Base-by-base conservation (phyloP, 2,329 filamentous ascomycete genomes). In the Hypoxylon sp. region DNA sequence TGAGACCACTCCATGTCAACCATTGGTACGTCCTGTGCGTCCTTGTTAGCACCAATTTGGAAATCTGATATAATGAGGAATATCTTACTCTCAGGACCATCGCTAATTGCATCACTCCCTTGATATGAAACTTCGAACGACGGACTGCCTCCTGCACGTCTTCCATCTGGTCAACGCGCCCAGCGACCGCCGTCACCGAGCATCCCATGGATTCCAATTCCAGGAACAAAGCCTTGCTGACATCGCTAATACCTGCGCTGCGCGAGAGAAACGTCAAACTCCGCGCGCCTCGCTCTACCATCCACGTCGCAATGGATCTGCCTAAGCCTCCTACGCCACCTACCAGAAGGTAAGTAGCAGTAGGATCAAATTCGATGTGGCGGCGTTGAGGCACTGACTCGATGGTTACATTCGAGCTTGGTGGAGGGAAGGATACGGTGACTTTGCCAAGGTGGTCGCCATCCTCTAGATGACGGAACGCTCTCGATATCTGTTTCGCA, bases 401-500 rank as follows among this genome's bases (percentile, higher is more conserved):
- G 22, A 67, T 54, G 14, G 39, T n/a, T 19, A 35, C 11, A 9
- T 48, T 46, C 1, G 63, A 57, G 19, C 52, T 19, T 51, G 42
- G 65, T 6, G 71, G 62, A n/a, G 72, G 66, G 35, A 78, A 72
- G 3, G 67, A 73, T 5, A 78, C 57, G 13, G 83, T 76, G 5
- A 84, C 75, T 59, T 85, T 85, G 0, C 83, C 84, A 14, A 83
- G 77, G 59, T 83, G 82, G 0, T 76, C 71, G 0, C 81, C 82
- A 29, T 73, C 74, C 59, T 82, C 81, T 71, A 85, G 77, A 33
- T 75, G 75, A 1, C 79, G 73, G 67, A 83, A 80, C 0, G 80
- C 80, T 0, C 79, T 73, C 5, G 71, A 58, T 3, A 80, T 73
- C 1, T 77, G 70, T 9, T 68, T 67, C n/a, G 71, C 71, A 24